Base-by-base conservation (phyloP, 257 asterid species). In the Solanum chiquidenum region DNA sequence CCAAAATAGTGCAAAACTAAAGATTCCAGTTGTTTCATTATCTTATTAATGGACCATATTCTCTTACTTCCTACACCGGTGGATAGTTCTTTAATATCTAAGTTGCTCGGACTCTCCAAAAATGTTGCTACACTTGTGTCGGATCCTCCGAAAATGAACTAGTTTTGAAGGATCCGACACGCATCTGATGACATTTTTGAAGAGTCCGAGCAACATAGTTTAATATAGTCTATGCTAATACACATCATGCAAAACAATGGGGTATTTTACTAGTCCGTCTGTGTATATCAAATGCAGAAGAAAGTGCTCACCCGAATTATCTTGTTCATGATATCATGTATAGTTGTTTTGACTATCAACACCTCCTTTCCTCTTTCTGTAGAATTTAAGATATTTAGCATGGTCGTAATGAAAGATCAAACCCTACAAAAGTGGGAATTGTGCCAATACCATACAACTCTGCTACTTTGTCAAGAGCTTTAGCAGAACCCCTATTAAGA, bases 391-490 rank as follows among this genome's bases (percentile, higher is more conserved):
- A 86, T 23, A 77, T 89, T 91, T 86, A 93, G 87, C 60, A 86
- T 68, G 86, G 72, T 46, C 69, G 60, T 87, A 42, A 55, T 44
- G 84, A 58, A 86, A 66, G 62, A 88, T 44, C 16, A 90, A 88
- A 83, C 37, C 82, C 86, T 69, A 86, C 89, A 89, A 60, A 35
- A 87, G 23, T 88, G 86, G 89, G 88, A 87, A 88, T 75, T 46
- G 85, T 76, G 90, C 68, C 87, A 85, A 86, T 94, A 97, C 99
- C 99, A 89, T 97, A 94, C 91, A 97, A 89, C 94, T 96, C 98
- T 5, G 99, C 98, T 86, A 97, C 99, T 97, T 96, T 97, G 92
- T 96, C 99, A 83, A 97, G 98, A 87, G 99, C 99, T 93, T 97
- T 97, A 83, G 99, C 99, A 60, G 99, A 97, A 74, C 99, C 99